phyloP scores from a whole-genome alignment of 176 grass and related monocot species.

The Aechmea fasciata region DNA sequence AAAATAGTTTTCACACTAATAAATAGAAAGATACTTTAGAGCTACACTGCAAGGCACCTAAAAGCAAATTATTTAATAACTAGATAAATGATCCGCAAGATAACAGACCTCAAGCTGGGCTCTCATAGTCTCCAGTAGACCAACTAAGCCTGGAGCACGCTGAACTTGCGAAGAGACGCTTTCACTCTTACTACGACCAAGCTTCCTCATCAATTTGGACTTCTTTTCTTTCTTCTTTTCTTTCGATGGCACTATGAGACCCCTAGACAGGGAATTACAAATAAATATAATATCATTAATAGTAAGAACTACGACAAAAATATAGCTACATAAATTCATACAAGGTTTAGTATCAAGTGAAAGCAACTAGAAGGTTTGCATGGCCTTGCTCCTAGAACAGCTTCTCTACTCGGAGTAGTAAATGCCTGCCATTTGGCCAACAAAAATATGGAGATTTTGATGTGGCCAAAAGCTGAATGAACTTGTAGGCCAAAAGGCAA shows the following conservation, averaged over 20 bases:
- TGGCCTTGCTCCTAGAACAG: no score
- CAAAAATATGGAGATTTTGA: no score
- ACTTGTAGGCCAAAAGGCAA: no score
- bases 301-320: not conserved
- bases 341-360: not conserved
- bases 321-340: not conserved
- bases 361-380: no score
- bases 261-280: conserved; percentile 38
- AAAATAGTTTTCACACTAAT: no score
- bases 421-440: no score
- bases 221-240: conserved; percentile 96
- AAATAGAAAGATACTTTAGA: no score
- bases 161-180: conserved; percentile 39
- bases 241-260: conserved; percentile 87
- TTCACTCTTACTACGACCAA: conserved; percentile 87
- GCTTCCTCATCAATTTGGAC: conserved; percentile 79
- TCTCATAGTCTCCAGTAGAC: conserved; percentile 85
- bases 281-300: not conserved
- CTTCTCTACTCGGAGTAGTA: no score
- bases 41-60: no score
- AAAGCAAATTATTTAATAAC: conserved; percentile 6
- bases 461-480: no score
- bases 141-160: conserved; percentile 73
- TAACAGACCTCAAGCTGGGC: conserved; percentile 79
- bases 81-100: conserved; percentile 18